Base-by-base conservation (phyloP, 2,329 filamentous ascomycete genomes). In the Aspergillus tubingensis region DNA sequence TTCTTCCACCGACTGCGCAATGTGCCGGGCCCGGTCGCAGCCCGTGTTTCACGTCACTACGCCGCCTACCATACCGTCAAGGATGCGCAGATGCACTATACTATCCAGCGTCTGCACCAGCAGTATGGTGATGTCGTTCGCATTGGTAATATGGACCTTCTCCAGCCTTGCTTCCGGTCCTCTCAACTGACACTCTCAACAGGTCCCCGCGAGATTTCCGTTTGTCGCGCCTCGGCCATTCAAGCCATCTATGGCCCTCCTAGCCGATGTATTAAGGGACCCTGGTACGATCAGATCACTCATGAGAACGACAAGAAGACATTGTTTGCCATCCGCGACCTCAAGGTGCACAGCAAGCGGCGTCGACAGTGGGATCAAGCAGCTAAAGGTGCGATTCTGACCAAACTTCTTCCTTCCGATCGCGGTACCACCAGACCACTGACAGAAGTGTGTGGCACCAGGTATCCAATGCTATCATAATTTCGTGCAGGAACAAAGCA, bases 51-150 rank as follows among this genome's bases (percentile, higher is more conserved):
- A 11, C 68, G 68, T 2, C 68, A 76, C 13, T 73, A 71, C 21
- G 65, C 67, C 8, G 64, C 67, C 2, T 56, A 62, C 19, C 52
- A 66, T 8, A 59, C 65, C 2, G 64, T 67, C 11, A 71, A 70
- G 43, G 59, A 70, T n/a, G 59, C 68, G 1, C 62, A 74, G 44
- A 75, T 73, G 57, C 70, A 73, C 59, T 65, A 68, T 32, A 68
- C 74, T 47, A 36, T 76, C 4, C 67, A 62, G 4, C 64, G 63
- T 39, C 58, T 76, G 63, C 75, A 76, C 60, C 58, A 59, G 1
- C 58, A 68, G 32, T 76, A 76, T 61, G 75, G 75, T 5, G 72
- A 76, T 52, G 72, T 76, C 59, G 70, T 77, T 7, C 69, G 74
- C 10, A 74, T 69, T 7, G 74, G 74, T 56, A 38, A 7, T 3